Evolutionary conservation across 2,329 filamentous ascomycete species (phyloP).

Genomic region (Fusarium begoniae): DNA sequence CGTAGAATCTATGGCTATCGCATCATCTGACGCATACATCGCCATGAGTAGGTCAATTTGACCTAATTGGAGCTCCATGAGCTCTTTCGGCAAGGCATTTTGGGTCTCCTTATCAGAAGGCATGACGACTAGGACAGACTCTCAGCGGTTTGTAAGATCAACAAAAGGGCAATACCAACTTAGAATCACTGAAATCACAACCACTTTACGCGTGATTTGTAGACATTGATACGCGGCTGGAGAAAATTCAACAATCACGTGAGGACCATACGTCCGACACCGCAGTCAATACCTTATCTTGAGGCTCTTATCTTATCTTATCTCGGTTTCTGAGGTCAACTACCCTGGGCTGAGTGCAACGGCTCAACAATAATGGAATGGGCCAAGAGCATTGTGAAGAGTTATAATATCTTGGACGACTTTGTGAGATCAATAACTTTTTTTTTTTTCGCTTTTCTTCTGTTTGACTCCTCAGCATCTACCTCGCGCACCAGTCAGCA

Average conservation of each 20-base stretch:
- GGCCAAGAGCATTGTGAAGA: no score
- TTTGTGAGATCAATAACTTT: fast-evolving
- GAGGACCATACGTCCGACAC: not conserved
- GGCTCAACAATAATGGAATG: not conserved
- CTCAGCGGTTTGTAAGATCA: fast-evolving
- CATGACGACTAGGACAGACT: not conserved
- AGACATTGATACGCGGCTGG: not conserved
- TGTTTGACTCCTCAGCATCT: fast-evolving
- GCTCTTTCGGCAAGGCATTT: conserved; percentile 49
- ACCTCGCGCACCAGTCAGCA: fast-evolving
- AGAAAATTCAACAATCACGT: conserved; percentile 6
- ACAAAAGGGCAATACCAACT: no score
- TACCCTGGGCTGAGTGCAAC: not conserved
- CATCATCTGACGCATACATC: conserved; percentile 58
- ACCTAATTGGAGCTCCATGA: conserved; percentile 58
- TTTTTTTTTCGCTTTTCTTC: fast-evolving
- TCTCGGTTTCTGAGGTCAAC: not conserved
- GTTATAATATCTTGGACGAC: not conserved
- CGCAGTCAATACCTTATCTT: not conserved
- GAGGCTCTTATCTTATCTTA: not conserved
- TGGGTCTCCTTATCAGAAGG: not conserved
- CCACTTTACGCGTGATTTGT: conserved; percentile 12
- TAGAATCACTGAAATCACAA: no score
- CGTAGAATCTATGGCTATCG: conserved; percentile 42
- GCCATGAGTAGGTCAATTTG: conserved; percentile 62